Base-by-base conservation (phyloP, 306 rosid species). In the Leucaena leucocephala region DNA sequence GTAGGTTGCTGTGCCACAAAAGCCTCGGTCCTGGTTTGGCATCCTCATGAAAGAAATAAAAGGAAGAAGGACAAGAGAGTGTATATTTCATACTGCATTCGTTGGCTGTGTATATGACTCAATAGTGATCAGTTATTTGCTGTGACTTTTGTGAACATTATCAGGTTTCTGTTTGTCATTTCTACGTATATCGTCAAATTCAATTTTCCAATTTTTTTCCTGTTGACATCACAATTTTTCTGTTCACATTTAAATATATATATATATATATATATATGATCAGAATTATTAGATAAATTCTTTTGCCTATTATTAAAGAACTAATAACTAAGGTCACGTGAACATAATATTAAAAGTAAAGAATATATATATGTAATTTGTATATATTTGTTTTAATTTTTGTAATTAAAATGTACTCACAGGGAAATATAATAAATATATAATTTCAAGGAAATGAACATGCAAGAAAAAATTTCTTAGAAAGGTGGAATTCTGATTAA, bases 71-170 rank as follows among this genome's bases (percentile, higher is more conserved):
- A 34, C 3, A 3, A 59, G 39, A 75, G 73, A 62, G 74, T 76
- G 35, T 76, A 21, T 57, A 11, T 43, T 57, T 17, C 7, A 57
- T 8, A 10, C 68, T 58, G 76, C 40, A 52, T 82, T 63, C 50
- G 71, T 43, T 78, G 22, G 8, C 66, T 79, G 77, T 83, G 89
- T 82, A 87, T 59, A 91, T 85, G 81, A 82, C 80, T 83, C 45
- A 73, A 74, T 76, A 49, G 67, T 38, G 78, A 68, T 82, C 72
- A 68, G 81, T 67, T 73, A 40, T 71, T 54, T 63, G 35, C 62
- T 63, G 36, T 27, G 27, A 27, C 27, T 27, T 27, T 27, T 27
- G 27, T 76, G 66, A 45, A 64, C 64, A 22, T 69, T 48, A 62
- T 79, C 57, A 70, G 79, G 81, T 76, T 72, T 33, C 43, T 22